phyloP scores from a whole-genome alignment of 768 basidiomycete species.

The Piloderma croceum region DNA sequence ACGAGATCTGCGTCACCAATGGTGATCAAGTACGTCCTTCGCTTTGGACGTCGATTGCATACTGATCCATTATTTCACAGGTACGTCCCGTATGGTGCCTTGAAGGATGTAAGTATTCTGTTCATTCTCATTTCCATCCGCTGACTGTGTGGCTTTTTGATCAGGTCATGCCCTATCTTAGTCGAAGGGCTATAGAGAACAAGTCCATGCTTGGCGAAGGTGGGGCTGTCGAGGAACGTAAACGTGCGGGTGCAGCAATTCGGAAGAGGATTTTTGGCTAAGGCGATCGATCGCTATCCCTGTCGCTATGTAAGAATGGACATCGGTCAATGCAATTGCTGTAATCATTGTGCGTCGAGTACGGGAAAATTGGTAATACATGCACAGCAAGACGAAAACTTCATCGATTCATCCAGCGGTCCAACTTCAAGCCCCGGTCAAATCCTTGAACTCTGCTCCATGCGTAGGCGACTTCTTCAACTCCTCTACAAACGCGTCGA shows the following conservation, averaged over 20 bases:
- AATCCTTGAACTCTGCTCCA: constrained; percentile 67
- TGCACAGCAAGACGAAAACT: too few species aligned
- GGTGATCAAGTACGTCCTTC: constrained; percentile 59
- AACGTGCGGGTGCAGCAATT: constrained; percentile 49
- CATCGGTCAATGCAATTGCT: too few species aligned
- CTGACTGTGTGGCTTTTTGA: constrained; percentile 1
- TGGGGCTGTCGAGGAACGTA: constrained; percentile 57
- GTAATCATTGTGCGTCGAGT: too few species aligned
- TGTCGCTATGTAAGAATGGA: too few species aligned
- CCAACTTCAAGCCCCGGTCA: constrained; percentile 23
- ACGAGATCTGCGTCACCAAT: constrained; percentile 53
- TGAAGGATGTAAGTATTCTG: constrained; percentile 46
- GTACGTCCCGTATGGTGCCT: constrained; percentile 72
- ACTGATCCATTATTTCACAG: constrained; percentile 18
- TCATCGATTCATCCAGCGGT: too few species aligned
- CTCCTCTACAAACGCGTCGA: constrained; percentile 76
- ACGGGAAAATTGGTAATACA: too few species aligned
- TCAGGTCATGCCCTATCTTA: constrained; percentile 86
- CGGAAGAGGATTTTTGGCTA: constrained; percentile 32
- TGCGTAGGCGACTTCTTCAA: constrained; percentile 61
- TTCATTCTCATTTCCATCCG: neutral
- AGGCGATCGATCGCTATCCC: too few species aligned
- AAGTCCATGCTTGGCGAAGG: constrained; percentile 78
- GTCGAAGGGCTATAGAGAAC: constrained; percentile 88
- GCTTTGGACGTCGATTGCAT: constrained; percentile 6